Evolutionary conservation across 2,329 filamentous ascomycete species (phyloP), one percentile per base, ranked within the genome.

Genomic region (Cercospora berteroae): DNA sequence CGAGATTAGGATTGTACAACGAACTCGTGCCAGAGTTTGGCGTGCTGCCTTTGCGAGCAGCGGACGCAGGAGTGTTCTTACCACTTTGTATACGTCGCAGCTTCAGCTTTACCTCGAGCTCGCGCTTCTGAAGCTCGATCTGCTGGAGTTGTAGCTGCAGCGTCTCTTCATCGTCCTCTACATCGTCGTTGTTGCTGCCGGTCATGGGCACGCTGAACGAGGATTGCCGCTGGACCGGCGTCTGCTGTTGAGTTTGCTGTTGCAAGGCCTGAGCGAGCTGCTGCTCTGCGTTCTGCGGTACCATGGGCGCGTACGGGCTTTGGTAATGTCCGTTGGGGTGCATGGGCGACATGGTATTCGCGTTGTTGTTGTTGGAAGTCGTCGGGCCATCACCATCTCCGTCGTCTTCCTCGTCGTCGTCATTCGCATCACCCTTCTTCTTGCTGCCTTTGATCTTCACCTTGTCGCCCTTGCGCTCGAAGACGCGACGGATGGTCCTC

Each of bases 51-150:
- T 70, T 70, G 25, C 66, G 67, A 16, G 57, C 59, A 33, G 64
- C 66, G 13, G 67, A 67, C 9, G 59, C 64, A n/a, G 71, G 68
- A 66, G 70, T 74, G 42, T 69, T 70, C 64, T 73, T 75, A 18
- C 72, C 71, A 55, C 73, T 73, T 63, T 76, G 73, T 55, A 79
- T 58, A 13, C 76, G 71, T 39, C 74, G 74, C 74, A 78, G 74
- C 63, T 77, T 76, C 44, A 79, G 68, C 71, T 78, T 78, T 5
- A 79, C 72, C 64, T 78, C 77, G n/a, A 78, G 70, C 57, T 78
- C 77, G 12, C 75, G 75, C 69, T 77, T 78, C 66, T 78, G 74
- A 60, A 79, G 68, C 18, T 72, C 75, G 29, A 79, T 78, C 65
- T 78, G 77, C 65, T 78, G 73, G 8, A 79, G 70, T 65, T 79